These are phyloP conservation scores for Sclerotinia nivalis DNA, from an alignment of 2,329 filamentous ascomycete genomes.

Conservation along the genomic window DNA sequence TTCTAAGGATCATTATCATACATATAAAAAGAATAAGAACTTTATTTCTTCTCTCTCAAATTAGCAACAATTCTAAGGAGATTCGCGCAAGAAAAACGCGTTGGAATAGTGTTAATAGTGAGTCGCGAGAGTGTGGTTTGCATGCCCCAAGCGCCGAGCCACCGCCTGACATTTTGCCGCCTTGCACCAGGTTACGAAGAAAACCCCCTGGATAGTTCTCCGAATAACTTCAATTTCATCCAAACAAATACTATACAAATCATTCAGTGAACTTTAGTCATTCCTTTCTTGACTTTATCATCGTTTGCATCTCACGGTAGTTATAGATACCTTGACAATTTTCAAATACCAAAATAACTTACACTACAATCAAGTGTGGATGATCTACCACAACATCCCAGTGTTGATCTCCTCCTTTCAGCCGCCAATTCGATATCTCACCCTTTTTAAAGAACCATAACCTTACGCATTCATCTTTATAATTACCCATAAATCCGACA, in stretches of 20 bases:
- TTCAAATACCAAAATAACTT: slow-evolving; percentile 18
- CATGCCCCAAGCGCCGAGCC: slow-evolving; percentile 16
- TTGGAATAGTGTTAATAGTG: neutral
- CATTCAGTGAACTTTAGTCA: slow-evolving; percentile 1
- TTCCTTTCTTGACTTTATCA: neutral
- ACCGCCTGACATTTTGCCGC: slow-evolving; percentile 16
- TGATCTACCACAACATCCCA: slow-evolving; percentile 25
- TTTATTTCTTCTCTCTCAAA: neutral
- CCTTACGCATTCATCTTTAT: slow-evolving; percentile 12
- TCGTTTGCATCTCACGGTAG: neutral
- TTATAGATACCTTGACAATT: slow-evolving; percentile 2
- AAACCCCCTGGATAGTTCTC: slow-evolving; percentile 24
- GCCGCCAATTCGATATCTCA: slow-evolving; percentile 23
- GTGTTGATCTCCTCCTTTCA: slow-evolving; percentile 24
- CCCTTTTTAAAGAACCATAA: slow-evolving; percentile 25
- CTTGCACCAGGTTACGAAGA: slow-evolving; percentile 6
- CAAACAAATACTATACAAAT: slow-evolving; percentile 15
- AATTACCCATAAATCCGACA: slow-evolving; percentile 36
- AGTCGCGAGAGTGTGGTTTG: neutral
- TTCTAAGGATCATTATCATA: neutral
- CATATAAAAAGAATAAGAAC: neutral
- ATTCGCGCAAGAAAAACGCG: neutral
- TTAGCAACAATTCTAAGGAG: neutral
- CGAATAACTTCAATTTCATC: slow-evolving; percentile 24
- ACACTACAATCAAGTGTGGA: slow-evolving; percentile 15